Base-by-base conservation (phyloP, 768 basidiomycete species). In the Suillus subaureus region DNA sequence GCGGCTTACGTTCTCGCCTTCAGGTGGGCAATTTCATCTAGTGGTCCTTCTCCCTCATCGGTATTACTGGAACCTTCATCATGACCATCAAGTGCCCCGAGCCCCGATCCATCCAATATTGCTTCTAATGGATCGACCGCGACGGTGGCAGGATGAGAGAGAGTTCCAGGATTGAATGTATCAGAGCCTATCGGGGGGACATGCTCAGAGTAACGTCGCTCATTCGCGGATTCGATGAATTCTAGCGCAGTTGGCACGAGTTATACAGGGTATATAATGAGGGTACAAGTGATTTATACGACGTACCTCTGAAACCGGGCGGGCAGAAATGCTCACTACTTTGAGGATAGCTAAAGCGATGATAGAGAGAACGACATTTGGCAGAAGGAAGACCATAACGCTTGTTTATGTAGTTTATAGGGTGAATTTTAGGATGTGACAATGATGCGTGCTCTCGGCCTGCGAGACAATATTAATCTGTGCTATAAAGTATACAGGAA, bases 91-190 rank as follows among this genome's bases (percentile, higher is more conserved):
- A 58, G 37, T 40, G 11, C 23, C 26, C 39, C 39, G 9, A 58
- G 57, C 16, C 64, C 51, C 26, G 60, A 28, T 61, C 18, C 43
- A 63, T 56, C 47, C 11, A 45, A 26, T 12, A 66, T 39, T 39
- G 7, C 62, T 35, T 66, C 52, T 15, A 54, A 31, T n/a, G 65
- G 65, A 26, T 51, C 55, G 11, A 49, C 61, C 4, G 43, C 62
- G 13, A 66, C 45, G 39, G 47, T 63, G 15, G 35, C 51, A 6
- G 65, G 65, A 63, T 66, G 65, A 42, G 62, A 66, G 21, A 66
- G 61, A 15, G 65, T 66, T 35, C 65, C 62, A 43, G 65, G 62
- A 54, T 66, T 63, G 54, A 64, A 63, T 23, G 51, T 66, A 43
- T 66, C 52, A 8, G 62, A 66, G 26, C 62, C 65, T 12, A 55